Percentiles rank a stretch among this genome's conserved stretches.
Evolutionary conservation across 495 filamentous ascomycete species (phyloP).

Genomic region (Penicillium samsonianum): DNA sequence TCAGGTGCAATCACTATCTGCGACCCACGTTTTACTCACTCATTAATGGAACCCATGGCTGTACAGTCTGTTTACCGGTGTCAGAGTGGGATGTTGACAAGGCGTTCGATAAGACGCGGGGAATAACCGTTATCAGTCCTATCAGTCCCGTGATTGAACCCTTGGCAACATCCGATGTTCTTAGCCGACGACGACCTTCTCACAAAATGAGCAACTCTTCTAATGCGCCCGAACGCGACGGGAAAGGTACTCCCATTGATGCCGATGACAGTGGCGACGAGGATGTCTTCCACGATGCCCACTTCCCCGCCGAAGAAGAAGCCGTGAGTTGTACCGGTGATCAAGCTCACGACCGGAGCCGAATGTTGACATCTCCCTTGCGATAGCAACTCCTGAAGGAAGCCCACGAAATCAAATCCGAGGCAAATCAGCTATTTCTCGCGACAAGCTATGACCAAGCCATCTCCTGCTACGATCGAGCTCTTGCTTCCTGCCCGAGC

Average conservation of each 20-base stretch:
- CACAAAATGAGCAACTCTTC: slow-evolving; percentile 19
- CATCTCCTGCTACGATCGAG: slow-evolving; percentile 86
- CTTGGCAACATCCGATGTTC: slow-evolving; percentile 11
- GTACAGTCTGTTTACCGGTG: slow-evolving; percentile 3
- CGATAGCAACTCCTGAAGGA: slow-evolving; percentile 65
- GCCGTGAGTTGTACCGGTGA: slow-evolving; percentile 50
- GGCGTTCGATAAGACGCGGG: slow-evolving; percentile 26
- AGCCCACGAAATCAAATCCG: slow-evolving; percentile 71
- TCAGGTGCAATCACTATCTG: not conserved
- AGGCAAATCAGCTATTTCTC: slow-evolving; percentile 77
- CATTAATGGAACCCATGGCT: slow-evolving; percentile 20
- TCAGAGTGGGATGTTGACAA: slow-evolving; percentile 4
- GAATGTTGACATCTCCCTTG: slow-evolving; percentile 11
- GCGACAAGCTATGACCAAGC: slow-evolving; percentile 75
- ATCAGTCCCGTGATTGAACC: slow-evolving; percentile 28
- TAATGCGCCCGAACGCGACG: slow-evolving; percentile 17
- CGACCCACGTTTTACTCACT: slow-evolving; percentile 7
- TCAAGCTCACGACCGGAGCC: not conserved
- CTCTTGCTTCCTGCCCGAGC: slow-evolving; percentile 76
- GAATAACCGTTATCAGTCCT: slow-evolving; percentile 17
- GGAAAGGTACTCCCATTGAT: slow-evolving; percentile 14
- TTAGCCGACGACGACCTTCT: slow-evolving; percentile 8
- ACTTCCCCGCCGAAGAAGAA: slow-evolving; percentile 77
- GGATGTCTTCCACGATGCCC: slow-evolving; percentile 51
- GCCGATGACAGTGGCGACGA: slow-evolving; percentile 41